Evolutionary conservation across 192 early-diverging fungal genomes (phyloP).

Genomic region (Podila horticola): DNA sequence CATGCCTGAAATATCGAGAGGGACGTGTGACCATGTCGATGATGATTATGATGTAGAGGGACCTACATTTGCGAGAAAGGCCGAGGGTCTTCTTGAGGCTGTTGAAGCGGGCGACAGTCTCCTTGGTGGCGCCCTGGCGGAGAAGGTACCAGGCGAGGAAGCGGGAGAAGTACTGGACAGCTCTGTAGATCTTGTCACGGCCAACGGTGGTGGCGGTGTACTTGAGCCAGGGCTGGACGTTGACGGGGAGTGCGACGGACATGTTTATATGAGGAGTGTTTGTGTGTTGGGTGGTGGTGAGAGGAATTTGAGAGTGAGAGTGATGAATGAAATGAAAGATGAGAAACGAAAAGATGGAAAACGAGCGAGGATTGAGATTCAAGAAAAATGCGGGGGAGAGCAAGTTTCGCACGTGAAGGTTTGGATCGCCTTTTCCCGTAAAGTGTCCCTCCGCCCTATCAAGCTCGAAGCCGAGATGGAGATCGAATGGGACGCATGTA

Average conservation of each 20-base stretch:
- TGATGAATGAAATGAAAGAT: not conserved
- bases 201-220: slow-evolving; percentile 72
- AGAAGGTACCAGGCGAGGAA: slow-evolving; percentile 77
- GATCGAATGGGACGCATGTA: not conserved
- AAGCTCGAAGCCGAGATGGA: not conserved
- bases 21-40: no score
- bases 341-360: not conserved
- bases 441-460: slow-evolving; percentile 1
- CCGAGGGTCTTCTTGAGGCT: slow-evolving; percentile 70
- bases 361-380: not conserved
- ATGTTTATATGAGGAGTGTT: slow-evolving; percentile 9
- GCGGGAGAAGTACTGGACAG: slow-evolving; percentile 89
- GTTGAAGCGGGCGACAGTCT: slow-evolving; percentile 63
- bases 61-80: slow-evolving; percentile 76
- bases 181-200: slow-evolving; percentile 83
- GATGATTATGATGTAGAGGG: not conserved
- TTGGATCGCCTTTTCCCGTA: not conserved
- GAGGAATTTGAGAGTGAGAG: not conserved
- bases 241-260: slow-evolving; percentile 22
- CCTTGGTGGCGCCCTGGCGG: slow-evolving; percentile 66
- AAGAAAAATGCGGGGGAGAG: no score
- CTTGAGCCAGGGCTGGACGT: slow-evolving; percentile 56
- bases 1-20: no score
- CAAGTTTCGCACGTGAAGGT: not conserved
- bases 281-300: not conserved